These are phyloP conservation scores for Glutinoglossum americanum DNA, from an alignment of 495 filamentous ascomycete genomes.

Conservation along the genomic window DNA sequence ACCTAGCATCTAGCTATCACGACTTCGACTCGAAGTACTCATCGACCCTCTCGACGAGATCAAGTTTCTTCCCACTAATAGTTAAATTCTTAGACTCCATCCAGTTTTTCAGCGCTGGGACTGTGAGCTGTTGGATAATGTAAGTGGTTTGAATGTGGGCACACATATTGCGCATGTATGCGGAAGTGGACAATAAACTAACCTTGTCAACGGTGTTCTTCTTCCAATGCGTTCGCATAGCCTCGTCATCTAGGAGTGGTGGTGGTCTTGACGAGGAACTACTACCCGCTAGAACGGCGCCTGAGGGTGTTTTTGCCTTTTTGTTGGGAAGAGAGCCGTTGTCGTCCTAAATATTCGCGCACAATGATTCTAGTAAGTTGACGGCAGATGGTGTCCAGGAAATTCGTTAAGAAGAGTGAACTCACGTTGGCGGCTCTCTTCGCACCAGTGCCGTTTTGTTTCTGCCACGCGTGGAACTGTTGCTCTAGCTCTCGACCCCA, in stretches of 20 bases:
- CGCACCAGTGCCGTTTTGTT: constrained; percentile 18
- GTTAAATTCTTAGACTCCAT: constrained; percentile 37
- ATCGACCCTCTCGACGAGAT: constrained; percentile 59
- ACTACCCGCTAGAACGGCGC: constrained; percentile 18
- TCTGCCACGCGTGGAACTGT: constrained; percentile 23
- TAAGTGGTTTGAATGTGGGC: background rate
- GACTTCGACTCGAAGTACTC: constrained; percentile 40
- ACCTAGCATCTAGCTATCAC: too few relatives aligned
- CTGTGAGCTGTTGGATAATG: constrained; percentile 28
- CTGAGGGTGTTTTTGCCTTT: constrained; percentile 4
- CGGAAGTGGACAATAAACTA: background rate
- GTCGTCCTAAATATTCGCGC: constrained; percentile 11
- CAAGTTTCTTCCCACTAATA: constrained; percentile 49
- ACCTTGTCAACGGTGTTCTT: constrained; percentile 42
- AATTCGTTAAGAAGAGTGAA: background rate
- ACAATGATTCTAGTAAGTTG: background rate
- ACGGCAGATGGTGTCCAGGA: background rate
- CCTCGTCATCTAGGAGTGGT: constrained; percentile 25
- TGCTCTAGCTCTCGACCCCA: constrained; percentile 51
- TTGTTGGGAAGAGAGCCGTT: constrained; percentile 6
- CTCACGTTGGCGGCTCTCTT: constrained; percentile 26
- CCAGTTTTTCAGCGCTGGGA: constrained; percentile 48
- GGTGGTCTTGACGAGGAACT: constrained; percentile 17
- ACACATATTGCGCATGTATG: too few relatives aligned
- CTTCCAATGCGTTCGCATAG: constrained; percentile 38